Evolutionary conservation across 345 rosid species (phyloP), one percentile per base, ranked within the genome.

Genomic region (Sapria himalayana): DNA sequence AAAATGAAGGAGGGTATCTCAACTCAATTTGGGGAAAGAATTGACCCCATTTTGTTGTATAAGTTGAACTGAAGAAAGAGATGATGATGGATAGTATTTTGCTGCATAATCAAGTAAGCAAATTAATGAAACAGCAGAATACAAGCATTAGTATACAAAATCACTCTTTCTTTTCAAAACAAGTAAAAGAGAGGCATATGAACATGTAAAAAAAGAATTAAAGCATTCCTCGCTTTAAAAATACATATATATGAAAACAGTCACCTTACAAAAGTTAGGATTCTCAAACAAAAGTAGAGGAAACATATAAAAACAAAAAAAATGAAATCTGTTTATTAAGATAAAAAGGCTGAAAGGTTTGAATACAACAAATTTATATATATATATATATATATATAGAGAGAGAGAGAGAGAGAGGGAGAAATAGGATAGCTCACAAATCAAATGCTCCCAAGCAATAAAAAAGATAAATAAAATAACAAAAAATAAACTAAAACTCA

Each of bases 61-160:
- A 81, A 17, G 60, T 53, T 8, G 97, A 70, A 47, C 89, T 48
- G 66, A 78, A 76, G 55, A 71, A 61, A 2, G 97, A 86, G 5
- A 67, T 77, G 24, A 73, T 53, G 36, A 86, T 57, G 14, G 94
- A 78, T 25, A 58, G 55, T 35, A 81, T 64, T 67, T 86, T 86
- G 69, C 97, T 81, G 92, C 78, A 57, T 34, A 46, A 25, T n/a
- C 55, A 52, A 19, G 42, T 25, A 56, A 35, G 33, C 38, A 43
- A 35, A 27, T 23, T 29, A 56, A 62, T 32, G 19, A 19, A 22
- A 46, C 44, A 43, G 38, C n/a, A 29, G 21, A 44, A 46, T 12
- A 45, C 48, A 18, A 16, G 10, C 11, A 22, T 33, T 17, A 16
- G 42, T 7, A 24, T 4, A 29, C 14, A 3, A n/a, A 17, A 27